Evolutionary conservation across 192 early-diverging fungal genomes (phyloP).

Genomic region (Backusella tuberculispora): DNA sequence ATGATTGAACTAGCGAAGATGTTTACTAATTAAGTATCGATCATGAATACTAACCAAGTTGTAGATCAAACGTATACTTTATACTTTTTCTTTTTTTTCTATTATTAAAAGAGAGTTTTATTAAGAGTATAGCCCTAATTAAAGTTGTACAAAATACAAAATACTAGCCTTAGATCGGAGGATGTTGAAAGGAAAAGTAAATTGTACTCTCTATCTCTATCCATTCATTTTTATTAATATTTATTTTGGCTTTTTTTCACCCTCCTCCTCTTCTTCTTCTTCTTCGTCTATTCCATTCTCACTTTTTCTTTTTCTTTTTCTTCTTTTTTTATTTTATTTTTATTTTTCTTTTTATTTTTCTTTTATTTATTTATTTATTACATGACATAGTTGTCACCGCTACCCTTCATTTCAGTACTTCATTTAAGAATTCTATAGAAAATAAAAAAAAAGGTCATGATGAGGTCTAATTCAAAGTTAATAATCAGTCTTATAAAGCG

Average conservation of each 20-base stretch:
- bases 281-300: conserved; percentile 9
- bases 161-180: conserved; percentile 2
- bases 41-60: no score
- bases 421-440: conserved; percentile 1
- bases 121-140: background rate
- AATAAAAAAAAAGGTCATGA: conserved; percentile 5
- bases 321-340: background rate
- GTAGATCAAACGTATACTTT: no score
- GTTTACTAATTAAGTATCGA: no score
- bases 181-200: background rate
- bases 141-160: conserved; percentile 1
- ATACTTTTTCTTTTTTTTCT: no score
- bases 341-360: background rate
- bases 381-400: background rate
- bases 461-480: conserved; percentile 31
- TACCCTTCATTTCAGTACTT: conserved; percentile 7
- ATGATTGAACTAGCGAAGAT: no score
- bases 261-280: background rate
- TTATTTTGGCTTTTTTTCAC: background rate
- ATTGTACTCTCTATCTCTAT: background rate
- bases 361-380: conserved; percentile 13
- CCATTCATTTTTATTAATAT: conserved; percentile 5
- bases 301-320: background rate
- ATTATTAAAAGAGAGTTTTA: no score
- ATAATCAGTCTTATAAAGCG: conserved; percentile 35